Evolutionary conservation across 371 early-diverging fungal species (phyloP).

Genomic region (Fennellomyces sp.): DNA sequence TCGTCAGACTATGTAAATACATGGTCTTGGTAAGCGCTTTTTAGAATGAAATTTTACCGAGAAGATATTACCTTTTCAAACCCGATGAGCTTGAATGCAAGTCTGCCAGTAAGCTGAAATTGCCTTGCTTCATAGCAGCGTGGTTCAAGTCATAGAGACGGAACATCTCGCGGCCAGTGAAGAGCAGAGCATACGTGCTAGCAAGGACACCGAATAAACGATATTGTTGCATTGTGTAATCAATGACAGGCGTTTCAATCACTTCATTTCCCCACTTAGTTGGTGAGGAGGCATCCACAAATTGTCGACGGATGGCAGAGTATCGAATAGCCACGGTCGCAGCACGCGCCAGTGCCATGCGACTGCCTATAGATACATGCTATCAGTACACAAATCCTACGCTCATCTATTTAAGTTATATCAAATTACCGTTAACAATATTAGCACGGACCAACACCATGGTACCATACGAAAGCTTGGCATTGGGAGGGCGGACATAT

Average conservation of each 20-base stretch:
- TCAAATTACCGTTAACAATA: conserved; percentile 58
- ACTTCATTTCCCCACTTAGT: conserved; percentile 37
- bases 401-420: too few relatives aligned
- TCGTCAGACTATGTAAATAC: conserved; percentile 52
- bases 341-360: conserved; percentile 58
- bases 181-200: conserved; percentile 72
- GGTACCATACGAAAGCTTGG: conserved; percentile 76
- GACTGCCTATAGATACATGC: conserved; percentile 29
- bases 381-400: too few relatives aligned
- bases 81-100: conserved; percentile 87
- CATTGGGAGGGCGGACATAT: conserved; percentile 69
- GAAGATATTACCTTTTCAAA: conserved; percentile 57
- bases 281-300: conserved; percentile 51
- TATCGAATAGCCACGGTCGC: conserved; percentile 52
- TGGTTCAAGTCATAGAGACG: conserved; percentile 63
- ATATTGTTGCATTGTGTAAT: conserved; percentile 79
- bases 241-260: conserved; percentile 73
- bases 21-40: background rate
- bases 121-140: conserved; percentile 55
- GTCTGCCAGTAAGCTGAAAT: conserved; percentile 68
- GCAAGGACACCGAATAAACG: conserved; percentile 76
- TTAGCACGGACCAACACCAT: conserved; percentile 77
- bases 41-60: background rate
- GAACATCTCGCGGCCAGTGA: conserved; percentile 68
- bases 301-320: conserved; percentile 54